Evolutionary conservation across 768 basidiomycete genomes (phyloP).

Genomic region (Lanmaoa pseudosensibilis): DNA sequence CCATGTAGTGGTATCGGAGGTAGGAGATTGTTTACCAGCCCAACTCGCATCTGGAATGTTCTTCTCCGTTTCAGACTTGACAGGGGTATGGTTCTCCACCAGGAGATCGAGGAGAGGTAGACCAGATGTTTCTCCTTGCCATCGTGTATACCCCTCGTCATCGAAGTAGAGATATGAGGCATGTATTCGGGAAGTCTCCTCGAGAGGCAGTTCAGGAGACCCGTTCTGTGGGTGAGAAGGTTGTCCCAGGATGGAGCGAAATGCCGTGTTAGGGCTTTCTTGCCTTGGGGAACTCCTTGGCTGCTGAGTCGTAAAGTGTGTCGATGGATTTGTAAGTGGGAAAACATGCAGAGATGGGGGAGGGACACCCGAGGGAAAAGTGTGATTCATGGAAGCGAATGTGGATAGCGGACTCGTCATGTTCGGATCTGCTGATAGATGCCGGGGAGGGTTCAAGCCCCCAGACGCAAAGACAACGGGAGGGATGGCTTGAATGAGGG

Average conservation of each 20-base stretch:
- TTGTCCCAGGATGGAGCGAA: conserved; percentile 42
- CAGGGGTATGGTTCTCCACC: conserved; percentile 62
- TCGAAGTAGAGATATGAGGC: conserved; percentile 86
- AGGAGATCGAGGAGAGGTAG: conserved; percentile 84
- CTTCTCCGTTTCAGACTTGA: conserved; percentile 36
- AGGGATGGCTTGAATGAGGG: conserved; percentile 81
- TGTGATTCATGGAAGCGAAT: conserved; percentile 41
- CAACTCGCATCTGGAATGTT: conserved; percentile 28
- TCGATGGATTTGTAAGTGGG: conserved; percentile 79
- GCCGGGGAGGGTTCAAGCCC: conserved; percentile 37
- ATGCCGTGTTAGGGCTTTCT: conserved; percentile 43
- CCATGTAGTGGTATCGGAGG: conserved; percentile 53
- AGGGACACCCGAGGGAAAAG: conserved; percentile 60
- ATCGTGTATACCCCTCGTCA: conserved; percentile 82
- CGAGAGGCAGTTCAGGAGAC: conserved; percentile 46
- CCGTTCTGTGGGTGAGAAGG: conserved; percentile 29
- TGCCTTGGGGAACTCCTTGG: conserved; percentile 44
- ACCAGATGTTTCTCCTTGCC: conserved; percentile 93
- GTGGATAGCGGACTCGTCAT: conserved; percentile 36
- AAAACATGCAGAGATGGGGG: conserved; percentile 76
- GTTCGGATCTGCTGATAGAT: conserved; percentile 36
- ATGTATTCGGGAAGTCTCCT: conserved; percentile 62
- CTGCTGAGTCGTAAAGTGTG: conserved; percentile 60
- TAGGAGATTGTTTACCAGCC: conserved; percentile 32
- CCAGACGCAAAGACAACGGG: conserved; percentile 74